These are phyloP conservation scores for Amoebophrya sp. DNA, from an alignment of 169 alveolate genomes.

Conservation along the genomic window DNA sequence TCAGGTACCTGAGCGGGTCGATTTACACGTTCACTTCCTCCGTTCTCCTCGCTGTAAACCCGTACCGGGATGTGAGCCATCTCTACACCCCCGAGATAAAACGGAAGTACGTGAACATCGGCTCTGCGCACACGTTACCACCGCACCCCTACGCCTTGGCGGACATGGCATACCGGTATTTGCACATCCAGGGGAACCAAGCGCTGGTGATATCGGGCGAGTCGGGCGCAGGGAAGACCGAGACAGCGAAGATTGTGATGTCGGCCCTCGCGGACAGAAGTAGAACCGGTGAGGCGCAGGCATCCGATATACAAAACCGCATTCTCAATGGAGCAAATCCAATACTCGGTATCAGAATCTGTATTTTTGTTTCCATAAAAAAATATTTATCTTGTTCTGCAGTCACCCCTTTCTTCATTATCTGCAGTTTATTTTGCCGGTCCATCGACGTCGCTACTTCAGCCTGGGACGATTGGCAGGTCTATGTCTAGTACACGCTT, in stretches of 20 bases:
- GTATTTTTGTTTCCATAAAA: too few relatives aligned
- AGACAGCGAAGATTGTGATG: constrained; percentile 55
- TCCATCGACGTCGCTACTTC: too few relatives aligned
- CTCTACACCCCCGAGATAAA: constrained; percentile 24
- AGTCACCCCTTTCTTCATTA: too few relatives aligned
- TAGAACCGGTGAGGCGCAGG: constrained; percentile 21
- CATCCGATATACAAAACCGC: neutral
- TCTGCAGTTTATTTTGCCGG: too few relatives aligned
- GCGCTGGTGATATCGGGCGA: constrained; percentile 76
- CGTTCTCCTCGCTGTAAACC: constrained; percentile 36
- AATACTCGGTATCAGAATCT: neutral
- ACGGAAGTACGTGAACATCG: constrained; percentile 22
- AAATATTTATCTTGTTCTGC: too few relatives aligned
- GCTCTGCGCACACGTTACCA: constrained; percentile 28
- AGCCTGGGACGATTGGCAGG: too few relatives aligned
- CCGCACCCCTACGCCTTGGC: constrained; percentile 41
- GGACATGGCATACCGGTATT: constrained; percentile 32
- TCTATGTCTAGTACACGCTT: too few relatives aligned
- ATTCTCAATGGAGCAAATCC: neutral
- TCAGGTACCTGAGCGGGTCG: constrained; percentile 17
- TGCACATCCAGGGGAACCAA: constrained; percentile 34
- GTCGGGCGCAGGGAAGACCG: constrained; percentile 80
- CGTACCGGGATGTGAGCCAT: constrained; percentile 16
- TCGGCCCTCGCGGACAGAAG: constrained; percentile 33
- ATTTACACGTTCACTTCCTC: constrained; percentile 32